Evolutionary conservation across 2,329 filamentous ascomycete genomes (phyloP).

Genomic region (Graphilbum sp.): DNA sequence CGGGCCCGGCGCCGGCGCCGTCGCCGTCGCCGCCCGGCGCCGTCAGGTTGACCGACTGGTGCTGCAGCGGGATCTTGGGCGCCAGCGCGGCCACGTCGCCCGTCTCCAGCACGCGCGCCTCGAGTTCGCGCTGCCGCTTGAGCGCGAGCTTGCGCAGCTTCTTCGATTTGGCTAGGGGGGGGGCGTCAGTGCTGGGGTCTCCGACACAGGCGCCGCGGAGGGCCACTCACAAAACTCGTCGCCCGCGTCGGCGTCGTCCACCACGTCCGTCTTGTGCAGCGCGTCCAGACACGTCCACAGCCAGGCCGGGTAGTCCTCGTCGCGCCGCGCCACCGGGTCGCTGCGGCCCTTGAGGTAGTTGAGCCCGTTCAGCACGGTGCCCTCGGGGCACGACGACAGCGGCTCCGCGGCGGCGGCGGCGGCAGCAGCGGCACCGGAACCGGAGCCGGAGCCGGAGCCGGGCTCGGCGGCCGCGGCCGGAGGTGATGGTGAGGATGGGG

Average conservation of each 20-base stretch:
- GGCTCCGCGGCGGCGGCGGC: slow-evolving; percentile 34
- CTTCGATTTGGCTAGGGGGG: slow-evolving; percentile 61
- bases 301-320: slow-evolving; percentile 67
- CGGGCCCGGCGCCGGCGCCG: slow-evolving; percentile 22
- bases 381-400: slow-evolving; percentile 42
- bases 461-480: too few relatives aligned
- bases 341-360: slow-evolving; percentile 60
- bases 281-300: slow-evolving; percentile 57
- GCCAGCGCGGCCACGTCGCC: slow-evolving; percentile 49
- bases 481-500: too few relatives aligned
- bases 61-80: slow-evolving; percentile 57
- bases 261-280: slow-evolving; percentile 32
- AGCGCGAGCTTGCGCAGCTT: slow-evolving; percentile 60
- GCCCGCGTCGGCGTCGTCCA: slow-evolving; percentile 36
- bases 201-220: too few relatives aligned
- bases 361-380: slow-evolving; percentile 55
- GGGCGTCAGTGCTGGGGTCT: too few relatives aligned
- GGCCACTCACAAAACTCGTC: slow-evolving; percentile 84
- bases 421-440: background rate
- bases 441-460: too few relatives aligned
- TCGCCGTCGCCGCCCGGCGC: slow-evolving; percentile 23
- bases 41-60: slow-evolving; percentile 64
- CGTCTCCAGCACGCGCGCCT: slow-evolving; percentile 43
- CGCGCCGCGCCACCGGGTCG: slow-evolving; percentile 58
- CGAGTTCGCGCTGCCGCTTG: slow-evolving; percentile 40